Percentiles rank a stretch among this genome's conserved stretches.
Conservation (phyloP, 2,329 filamentous ascomycete genomes). For the Drechmeria coniospora region DNA sequence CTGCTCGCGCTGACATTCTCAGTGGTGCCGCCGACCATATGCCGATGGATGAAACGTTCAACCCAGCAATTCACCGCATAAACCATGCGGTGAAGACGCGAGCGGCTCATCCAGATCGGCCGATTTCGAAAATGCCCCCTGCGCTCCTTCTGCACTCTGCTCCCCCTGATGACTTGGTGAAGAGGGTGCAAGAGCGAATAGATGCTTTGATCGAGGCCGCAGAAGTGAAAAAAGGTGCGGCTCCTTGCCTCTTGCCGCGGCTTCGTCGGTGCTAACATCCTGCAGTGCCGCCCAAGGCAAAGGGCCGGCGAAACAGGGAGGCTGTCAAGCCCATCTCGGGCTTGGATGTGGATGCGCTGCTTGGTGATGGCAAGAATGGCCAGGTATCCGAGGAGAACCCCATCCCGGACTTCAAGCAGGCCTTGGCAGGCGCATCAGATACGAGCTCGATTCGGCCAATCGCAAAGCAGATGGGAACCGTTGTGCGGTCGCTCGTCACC, state of each 20-base stretch:
- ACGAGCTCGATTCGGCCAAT: conserved; percentile 49
- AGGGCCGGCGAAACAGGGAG: conserved; percentile 56
- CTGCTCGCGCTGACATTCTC: conserved; percentile 4
- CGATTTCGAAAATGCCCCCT: conserved; percentile 45
- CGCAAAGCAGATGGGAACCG: conserved; percentile 55
- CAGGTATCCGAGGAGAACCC: conserved; percentile 52
- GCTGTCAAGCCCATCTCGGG: conserved; percentile 73
- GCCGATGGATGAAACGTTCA: conserved; percentile 66
- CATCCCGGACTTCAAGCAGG: conserved; percentile 80
- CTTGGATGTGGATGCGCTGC: conserved; percentile 68
- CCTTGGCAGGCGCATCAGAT: conserved; percentile 45
- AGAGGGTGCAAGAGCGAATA: conserved; percentile 40
- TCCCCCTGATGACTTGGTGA: conserved; percentile 52
- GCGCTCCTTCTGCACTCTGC: conserved; percentile 58
- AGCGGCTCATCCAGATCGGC: conserved; percentile 55
- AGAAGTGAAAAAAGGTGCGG: conserved; percentile 65
- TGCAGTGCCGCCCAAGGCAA: conserved; percentile 61
- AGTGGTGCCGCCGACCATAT: conserved; percentile 50
- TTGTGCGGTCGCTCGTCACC: conserved; percentile 54
- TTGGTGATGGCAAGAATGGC: conserved; percentile 37
- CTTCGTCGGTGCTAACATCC: conserved; percentile 6
- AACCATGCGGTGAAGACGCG: conserved; percentile 73
- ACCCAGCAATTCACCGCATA: conserved; percentile 74
- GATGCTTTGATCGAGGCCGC: conserved; percentile 51
- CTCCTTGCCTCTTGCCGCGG: neutral